Percentiles rank a stretch among this genome's conserved stretches.
Evolutionary conservation across 495 filamentous ascomycete genomes (phyloP).

Genomic region (Penicillium goetzii): DNA sequence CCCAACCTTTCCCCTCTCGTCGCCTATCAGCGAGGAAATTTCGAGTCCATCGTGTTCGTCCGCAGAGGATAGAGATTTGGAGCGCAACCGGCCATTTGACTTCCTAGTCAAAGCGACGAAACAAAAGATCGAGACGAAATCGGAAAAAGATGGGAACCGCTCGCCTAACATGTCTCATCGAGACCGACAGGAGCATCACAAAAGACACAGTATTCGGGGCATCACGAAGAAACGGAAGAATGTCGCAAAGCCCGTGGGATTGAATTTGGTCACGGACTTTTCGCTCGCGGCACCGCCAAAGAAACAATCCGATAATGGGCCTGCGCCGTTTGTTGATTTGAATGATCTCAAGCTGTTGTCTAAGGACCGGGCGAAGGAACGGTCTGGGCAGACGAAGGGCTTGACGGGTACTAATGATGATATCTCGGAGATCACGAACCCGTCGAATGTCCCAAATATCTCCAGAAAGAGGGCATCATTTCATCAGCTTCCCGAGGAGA

Average conservation of each 20-base stretch:
- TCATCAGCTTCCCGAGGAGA: conserved; percentile 26
- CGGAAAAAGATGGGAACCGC: conserved; percentile 14
- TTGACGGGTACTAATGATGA: conserved; percentile 3
- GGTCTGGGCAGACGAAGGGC: conserved; percentile 26
- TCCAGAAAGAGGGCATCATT: conserved; percentile 28
- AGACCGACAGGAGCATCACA: conserved; percentile 9
- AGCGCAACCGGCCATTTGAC: conserved; percentile 37
- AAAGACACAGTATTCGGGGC: conserved; percentile 22
- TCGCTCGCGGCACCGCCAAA: conserved; percentile 29
- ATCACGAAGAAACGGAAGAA: conserved; percentile 51
- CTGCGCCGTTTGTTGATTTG: conserved; percentile 42
- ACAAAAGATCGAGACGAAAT: conserved; percentile 29
- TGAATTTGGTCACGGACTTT: conserved; percentile 67
- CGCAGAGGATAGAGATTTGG: conserved; percentile 38
- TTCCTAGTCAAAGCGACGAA: conserved; percentile 35
- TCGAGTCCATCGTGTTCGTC: conserved; percentile 43
- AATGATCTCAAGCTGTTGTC: conserved; percentile 47
- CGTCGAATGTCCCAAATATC: not conserved
- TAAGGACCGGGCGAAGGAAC: conserved; percentile 42
- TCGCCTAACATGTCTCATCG: conserved; percentile 16
- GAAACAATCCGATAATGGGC: not conserved
- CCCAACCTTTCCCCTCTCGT: conserved; percentile 49
- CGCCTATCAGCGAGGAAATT: conserved; percentile 51
- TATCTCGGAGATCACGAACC: not conserved
- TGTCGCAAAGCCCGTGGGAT: conserved; percentile 52